Evolutionary conservation across 208 protist species (phyloP).

Genomic region (Strigomonas culicis): DNA sequence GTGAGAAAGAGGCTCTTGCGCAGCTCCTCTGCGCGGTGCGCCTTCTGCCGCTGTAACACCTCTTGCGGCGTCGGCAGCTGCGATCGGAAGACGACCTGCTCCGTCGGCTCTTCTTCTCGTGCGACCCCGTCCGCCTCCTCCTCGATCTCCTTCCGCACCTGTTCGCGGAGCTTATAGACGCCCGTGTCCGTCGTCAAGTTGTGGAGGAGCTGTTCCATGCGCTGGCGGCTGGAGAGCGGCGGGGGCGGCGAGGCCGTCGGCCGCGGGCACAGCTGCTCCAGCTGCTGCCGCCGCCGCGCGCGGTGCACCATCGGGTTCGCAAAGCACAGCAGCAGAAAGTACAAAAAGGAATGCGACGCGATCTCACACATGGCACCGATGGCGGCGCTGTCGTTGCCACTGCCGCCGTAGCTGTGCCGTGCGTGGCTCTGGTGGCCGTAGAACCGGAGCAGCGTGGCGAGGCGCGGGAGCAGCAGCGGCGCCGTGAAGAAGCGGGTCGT

Average conservation of each 20-base stretch:
- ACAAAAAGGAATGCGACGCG: conserved; percentile 3
- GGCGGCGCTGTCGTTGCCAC: not conserved
- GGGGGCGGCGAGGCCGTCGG: not conserved
- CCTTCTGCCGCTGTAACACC: not conserved
- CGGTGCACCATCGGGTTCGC: not conserved
- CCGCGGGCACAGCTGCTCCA: too few relatives aligned
- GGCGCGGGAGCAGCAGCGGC: not conserved
- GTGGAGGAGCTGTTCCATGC: too few relatives aligned
- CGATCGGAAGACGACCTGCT: not conserved
- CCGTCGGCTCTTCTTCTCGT: too few relatives aligned
- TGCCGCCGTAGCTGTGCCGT: not conserved
- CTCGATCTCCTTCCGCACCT: too few relatives aligned
- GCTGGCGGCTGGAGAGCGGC: not conserved
- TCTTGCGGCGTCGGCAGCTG: not conserved
- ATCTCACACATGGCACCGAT: not conserved
- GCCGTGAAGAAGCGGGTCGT: not conserved
- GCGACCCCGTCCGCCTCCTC: too few relatives aligned
- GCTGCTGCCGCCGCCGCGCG: not conserved
- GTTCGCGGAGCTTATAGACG: too few relatives aligned
- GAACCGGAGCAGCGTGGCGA: not conserved
- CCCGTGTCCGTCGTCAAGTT: too few relatives aligned
- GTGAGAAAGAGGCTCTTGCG: not conserved
- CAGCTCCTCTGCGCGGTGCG: not conserved
- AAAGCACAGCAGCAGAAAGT: conserved; percentile 5
- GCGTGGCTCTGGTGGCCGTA: not conserved